Conservation (phyloP, 441 rosid genomes). For the Biscutella laevigata region DNA sequence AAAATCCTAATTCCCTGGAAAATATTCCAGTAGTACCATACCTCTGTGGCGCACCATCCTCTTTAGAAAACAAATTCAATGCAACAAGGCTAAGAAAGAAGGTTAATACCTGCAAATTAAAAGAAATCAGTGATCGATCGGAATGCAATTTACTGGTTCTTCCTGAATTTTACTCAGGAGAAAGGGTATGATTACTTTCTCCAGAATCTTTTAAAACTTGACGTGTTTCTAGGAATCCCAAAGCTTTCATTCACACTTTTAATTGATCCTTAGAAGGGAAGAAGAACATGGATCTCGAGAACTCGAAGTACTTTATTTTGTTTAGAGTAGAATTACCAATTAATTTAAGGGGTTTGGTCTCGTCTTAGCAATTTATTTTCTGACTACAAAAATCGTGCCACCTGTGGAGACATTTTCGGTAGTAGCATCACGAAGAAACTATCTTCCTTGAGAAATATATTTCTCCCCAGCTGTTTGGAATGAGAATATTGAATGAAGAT, state of each 20-base stretch:
- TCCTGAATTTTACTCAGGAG: slow-evolving; percentile 20
- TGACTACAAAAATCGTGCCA: not conserved
- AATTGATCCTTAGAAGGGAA: not conserved
- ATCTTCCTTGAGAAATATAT: not conserved
- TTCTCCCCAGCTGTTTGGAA: not conserved
- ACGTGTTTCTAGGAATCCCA: not conserved
- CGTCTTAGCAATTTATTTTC: not conserved
- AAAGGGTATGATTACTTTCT: slow-evolving; percentile 23
- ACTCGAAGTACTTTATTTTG: not conserved
- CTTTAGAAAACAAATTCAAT: not conserved
- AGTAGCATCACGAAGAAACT: not conserved
- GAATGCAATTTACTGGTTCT: slow-evolving; percentile 28
- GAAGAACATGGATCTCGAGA: not conserved
- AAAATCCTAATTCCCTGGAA: slow-evolving; percentile 20
- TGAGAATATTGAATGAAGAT: not conserved
- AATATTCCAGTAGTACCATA: slow-evolving; percentile 27
- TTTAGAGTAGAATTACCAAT: not conserved
- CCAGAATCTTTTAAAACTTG: not conserved
- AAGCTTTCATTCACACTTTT: not conserved
- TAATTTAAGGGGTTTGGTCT: not conserved
- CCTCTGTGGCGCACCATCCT: slow-evolving; percentile 24
- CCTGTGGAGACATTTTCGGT: not conserved
- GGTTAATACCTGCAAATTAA: slow-evolving; percentile 1
- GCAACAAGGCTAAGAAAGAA: slow-evolving; percentile 4
- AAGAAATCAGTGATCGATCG: slow-evolving; percentile 25